Percentiles rank a stretch among this genome's conserved stretches.
Evolutionary conservation across 169 alveolate species (phyloP).

Genomic region (Eimeria sp.): DNA sequence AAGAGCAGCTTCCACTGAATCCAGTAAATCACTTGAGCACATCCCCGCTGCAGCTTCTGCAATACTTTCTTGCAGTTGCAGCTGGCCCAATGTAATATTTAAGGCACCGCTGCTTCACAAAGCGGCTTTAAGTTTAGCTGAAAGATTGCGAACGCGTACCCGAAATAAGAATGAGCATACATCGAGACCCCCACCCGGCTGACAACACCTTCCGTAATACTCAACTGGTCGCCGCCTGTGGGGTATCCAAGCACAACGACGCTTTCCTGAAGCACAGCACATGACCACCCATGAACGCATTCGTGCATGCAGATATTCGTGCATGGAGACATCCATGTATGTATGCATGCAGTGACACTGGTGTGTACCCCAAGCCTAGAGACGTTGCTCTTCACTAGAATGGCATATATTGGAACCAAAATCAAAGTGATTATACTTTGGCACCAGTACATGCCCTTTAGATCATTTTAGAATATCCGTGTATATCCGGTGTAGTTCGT

Average conservation of each 20-base stretch:
- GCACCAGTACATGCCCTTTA: no score
- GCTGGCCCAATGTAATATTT: background rate
- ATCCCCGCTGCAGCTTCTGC: background rate
- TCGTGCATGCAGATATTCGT: background rate
- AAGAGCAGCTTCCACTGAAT: background rate
- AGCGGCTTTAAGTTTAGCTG: background rate
- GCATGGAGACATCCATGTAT: background rate
- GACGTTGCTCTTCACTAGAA: background rate
- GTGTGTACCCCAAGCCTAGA: background rate
- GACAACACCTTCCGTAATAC: slow-evolving; percentile 94
- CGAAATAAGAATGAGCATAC: slow-evolving; percentile 86
- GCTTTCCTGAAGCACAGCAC: slow-evolving; percentile 84
- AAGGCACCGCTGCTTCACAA: background rate
- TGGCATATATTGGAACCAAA: no score
- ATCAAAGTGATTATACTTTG: no score
- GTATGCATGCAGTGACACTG: background rate
- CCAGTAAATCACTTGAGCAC: background rate
- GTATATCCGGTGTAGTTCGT: background rate
- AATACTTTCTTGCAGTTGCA: background rate
- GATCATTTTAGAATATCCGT: no score
- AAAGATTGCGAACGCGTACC: slow-evolving; percentile 43
- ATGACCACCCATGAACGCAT: background rate
- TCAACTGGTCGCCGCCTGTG: slow-evolving; percentile 94
- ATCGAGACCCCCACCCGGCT: slow-evolving; percentile 91
- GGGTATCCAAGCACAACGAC: slow-evolving; percentile 95